Conservation (phyloP, 805 yeast species). For the Saccharomycopsis oosterbeekiorum region DNA sequence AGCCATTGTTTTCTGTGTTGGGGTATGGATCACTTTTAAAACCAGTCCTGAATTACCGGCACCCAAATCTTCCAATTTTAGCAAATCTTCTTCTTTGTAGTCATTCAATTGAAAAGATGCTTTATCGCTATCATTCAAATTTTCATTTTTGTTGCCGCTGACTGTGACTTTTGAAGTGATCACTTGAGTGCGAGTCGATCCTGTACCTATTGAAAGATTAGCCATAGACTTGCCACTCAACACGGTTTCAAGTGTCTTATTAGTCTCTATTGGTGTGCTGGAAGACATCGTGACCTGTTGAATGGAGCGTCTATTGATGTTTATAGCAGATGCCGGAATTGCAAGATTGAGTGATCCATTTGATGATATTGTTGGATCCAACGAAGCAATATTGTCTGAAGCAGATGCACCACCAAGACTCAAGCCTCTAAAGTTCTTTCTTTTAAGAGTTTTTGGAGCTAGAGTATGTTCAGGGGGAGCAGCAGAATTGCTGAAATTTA, state of each 20-base stretch:
- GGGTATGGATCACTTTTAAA: conserved; percentile 76
- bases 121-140: not conserved
- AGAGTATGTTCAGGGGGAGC: conserved; percentile 3
- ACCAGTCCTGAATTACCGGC: conserved; percentile 94
- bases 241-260: not conserved
- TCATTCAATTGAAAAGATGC: conserved; percentile 22
- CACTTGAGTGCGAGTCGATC: conserved; percentile 12
- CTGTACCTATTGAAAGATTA: conserved; percentile 4
- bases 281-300: conserved; percentile 15
- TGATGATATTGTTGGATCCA: not conserved
- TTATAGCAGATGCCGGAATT: not conserved
- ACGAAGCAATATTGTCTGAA: not conserved
- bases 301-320: conserved; percentile 8
- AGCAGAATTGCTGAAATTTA: not conserved
- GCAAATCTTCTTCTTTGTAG: conserved; percentile 55
- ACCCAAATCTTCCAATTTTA: conserved; percentile 71
- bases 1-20: conserved; percentile 84
- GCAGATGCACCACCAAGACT: conserved; percentile 7
- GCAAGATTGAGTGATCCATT: not conserved
- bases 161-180: conserved; percentile 15
- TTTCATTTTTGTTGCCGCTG: conserved; percentile 4
- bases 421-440: conserved; percentile 14
- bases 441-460: conserved; percentile 14
- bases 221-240: not conserved
- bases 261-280: conserved; percentile 11